These are phyloP conservation scores for Teratosphaeria pseudoeucalypti DNA, from an alignment of 2,329 filamentous ascomycete species.

Conservation along the genomic window DNA sequence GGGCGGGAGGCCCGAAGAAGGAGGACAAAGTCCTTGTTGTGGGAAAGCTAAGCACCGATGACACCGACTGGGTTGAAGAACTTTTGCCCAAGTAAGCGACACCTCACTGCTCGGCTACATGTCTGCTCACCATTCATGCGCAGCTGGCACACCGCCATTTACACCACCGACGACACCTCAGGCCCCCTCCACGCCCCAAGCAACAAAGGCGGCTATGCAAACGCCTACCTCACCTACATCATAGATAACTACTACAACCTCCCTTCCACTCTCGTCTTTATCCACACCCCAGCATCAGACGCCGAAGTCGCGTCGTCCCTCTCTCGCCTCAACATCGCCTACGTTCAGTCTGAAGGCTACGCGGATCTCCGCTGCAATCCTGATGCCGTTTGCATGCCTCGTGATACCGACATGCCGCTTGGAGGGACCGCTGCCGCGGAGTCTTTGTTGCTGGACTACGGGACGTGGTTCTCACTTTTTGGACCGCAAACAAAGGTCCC, in stretches of 20 bases:
- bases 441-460: neutral
- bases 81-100: neutral
- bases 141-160: neutral
- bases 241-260: constrained; percentile 35
- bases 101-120: neutral
- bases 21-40: neutral
- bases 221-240: constrained; percentile 38
- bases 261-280: constrained; percentile 14
- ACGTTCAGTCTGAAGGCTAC: neutral
- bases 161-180: neutral
- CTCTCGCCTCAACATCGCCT: neutral
- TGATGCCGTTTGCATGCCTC: neutral
- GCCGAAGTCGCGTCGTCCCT: neutral
- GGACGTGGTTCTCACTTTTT: neutral
- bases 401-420: neutral
- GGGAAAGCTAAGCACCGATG: neutral
- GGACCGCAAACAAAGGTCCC: constrained; percentile 22
- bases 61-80: neutral
- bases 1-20: neutral
- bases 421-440: neutral
- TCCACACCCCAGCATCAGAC: constrained; percentile 8
- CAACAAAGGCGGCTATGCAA: constrained; percentile 37
- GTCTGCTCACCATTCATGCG: neutral
- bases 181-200: constrained; percentile 2
- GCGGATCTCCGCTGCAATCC: neutral